Percentiles rank a stretch among this genome's conserved stretches.
These are phyloP conservation scores for Dryadomyces quercivorus DNA, from an alignment of 2,329 filamentous ascomycete genomes.

Conservation along the genomic window DNA sequence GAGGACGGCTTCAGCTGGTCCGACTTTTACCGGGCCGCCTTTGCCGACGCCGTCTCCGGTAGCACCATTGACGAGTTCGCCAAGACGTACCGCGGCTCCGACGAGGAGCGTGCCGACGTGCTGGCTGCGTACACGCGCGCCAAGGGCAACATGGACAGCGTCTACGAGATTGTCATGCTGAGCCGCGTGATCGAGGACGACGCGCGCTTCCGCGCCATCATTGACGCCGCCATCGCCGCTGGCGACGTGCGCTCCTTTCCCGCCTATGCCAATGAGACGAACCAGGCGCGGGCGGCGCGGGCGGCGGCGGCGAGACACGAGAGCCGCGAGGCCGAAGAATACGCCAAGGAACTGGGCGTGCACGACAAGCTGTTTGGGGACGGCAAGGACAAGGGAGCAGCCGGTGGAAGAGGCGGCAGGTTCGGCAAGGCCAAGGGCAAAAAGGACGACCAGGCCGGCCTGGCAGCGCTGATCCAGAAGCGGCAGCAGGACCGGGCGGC, in stretches of 20 bases:
- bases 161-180: slow-evolving; percentile 80
- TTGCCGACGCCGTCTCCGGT: slow-evolving; percentile 59
- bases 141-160: slow-evolving; percentile 61
- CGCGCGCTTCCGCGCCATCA: slow-evolving; percentile 66
- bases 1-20: slow-evolving; percentile 79
- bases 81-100: slow-evolving; percentile 68
- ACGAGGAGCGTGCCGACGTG: slow-evolving; percentile 72
- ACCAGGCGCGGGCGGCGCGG: slow-evolving; percentile 47
- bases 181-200: slow-evolving; percentile 78
- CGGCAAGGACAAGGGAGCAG: slow-evolving; percentile 30
- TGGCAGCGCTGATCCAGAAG: slow-evolving; percentile 53
- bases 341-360: slow-evolving; percentile 63
- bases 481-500: slow-evolving; percentile 51
- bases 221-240: slow-evolving; percentile 65
- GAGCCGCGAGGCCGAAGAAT: slow-evolving; percentile 58
- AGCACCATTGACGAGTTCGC: slow-evolving; percentile 68
- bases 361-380: slow-evolving; percentile 55
- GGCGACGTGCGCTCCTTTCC: slow-evolving; percentile 55
- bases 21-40: slow-evolving; percentile 80
- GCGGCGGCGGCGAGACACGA: slow-evolving; percentile 53
- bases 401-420: slow-evolving; percentile 12
- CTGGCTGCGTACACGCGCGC: slow-evolving; percentile 61
- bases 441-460: slow-evolving; percentile 8
- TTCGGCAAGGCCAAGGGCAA: slow-evolving; percentile 6
- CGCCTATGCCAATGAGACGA: slow-evolving; percentile 63